Evolutionary conservation across 1,284 basidiomycete species (phyloP).

Genomic region (Ustilago loliicola): DNA sequence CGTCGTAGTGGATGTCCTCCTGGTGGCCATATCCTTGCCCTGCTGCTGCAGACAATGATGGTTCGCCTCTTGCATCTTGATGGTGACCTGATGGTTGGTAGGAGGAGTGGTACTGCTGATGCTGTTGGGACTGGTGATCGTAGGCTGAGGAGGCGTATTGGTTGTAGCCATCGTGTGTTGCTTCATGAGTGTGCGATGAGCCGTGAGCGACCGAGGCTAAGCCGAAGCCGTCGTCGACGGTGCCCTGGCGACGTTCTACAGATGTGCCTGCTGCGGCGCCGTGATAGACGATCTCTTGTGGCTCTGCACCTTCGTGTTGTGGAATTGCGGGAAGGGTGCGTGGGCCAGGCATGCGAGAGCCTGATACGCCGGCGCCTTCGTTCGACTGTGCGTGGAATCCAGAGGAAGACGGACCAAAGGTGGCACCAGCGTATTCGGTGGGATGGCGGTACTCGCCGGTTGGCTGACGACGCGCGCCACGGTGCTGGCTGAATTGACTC

Average conservation of each 20-base stretch:
- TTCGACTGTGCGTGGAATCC: constrained; percentile 15
- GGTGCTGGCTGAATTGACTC: constrained; percentile 29
- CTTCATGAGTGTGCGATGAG: constrained; percentile 18
- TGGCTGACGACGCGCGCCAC: constrained; percentile 35
- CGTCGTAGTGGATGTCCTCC: constrained; percentile 31
- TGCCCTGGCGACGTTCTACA: constrained; percentile 32
- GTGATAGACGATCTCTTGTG: constrained; percentile 33
- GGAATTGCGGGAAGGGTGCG: constrained; percentile 40
- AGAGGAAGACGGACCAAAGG: constrained; percentile 41
- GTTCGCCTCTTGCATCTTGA: constrained; percentile 6
- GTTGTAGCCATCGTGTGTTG: constrained; percentile 36
- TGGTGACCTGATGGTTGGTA: constrained; percentile 22
- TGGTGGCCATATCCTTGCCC: constrained; percentile 8
- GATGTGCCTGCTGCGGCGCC: constrained; percentile 9
- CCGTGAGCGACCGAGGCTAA: constrained; percentile 39
- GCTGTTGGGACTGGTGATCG: constrained; percentile 31
- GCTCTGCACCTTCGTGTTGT: constrained; percentile 23
- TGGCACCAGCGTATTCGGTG: constrained; percentile 49
- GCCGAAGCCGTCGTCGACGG: constrained; percentile 59
- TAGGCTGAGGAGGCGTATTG: constrained; percentile 43
- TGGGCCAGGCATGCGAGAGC: constrained; percentile 27
- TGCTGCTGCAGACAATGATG: constrained; percentile 15
- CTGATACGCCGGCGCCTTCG: constrained; percentile 4
- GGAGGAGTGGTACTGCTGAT: constrained; percentile 29
- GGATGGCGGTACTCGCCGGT: constrained; percentile 52